Evolutionary conservation across 129 eudicot genomes (phyloP).

Genomic region (Centella asiatica): DNA sequence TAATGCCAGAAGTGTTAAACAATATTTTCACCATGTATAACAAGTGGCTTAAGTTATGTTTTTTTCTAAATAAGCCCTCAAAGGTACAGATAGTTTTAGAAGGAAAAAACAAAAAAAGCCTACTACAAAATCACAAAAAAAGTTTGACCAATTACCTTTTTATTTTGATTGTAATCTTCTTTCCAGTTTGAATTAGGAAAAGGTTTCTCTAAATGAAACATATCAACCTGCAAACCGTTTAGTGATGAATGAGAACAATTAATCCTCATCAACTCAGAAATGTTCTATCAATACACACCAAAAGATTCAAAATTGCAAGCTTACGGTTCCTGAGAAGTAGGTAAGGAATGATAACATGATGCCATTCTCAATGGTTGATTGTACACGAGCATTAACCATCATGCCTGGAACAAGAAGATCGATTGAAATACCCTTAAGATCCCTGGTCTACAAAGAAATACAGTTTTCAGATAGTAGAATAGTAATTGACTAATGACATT

Average conservation of each 20-base stretch:
- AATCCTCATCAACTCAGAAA: constrained; percentile 4
- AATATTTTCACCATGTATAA: no score
- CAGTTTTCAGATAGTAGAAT: not conserved
- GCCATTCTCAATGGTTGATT: constrained; percentile 82
- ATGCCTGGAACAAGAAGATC: constrained; percentile 94
- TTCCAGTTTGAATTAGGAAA: constrained; percentile 73
- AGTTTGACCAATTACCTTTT: constrained; percentile 50
- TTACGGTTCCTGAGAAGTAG: constrained; percentile 92
- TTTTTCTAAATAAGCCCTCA: no score
- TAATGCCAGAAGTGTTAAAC: no score
- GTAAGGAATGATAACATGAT: constrained; percentile 83
- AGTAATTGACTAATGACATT: not conserved
- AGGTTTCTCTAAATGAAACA: constrained; percentile 63
- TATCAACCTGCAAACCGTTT: constrained; percentile 49
- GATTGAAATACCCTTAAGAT: constrained; percentile 87
- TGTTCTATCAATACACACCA: not conserved
- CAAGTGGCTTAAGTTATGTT: no score
- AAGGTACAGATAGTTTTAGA: not conserved
- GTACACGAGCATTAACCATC: constrained; percentile 90
- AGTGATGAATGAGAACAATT: not conserved
- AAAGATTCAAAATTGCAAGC: constrained; percentile 18
- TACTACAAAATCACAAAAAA: not conserved
- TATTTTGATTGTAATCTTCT: constrained; percentile 60
- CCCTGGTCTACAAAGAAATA: constrained; percentile 53
- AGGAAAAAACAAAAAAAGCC: not conserved